phyloP scores from a whole-genome alignment of 2,329 filamentous ascomycete genomes.

The Hypoxylon sp. region DNA sequence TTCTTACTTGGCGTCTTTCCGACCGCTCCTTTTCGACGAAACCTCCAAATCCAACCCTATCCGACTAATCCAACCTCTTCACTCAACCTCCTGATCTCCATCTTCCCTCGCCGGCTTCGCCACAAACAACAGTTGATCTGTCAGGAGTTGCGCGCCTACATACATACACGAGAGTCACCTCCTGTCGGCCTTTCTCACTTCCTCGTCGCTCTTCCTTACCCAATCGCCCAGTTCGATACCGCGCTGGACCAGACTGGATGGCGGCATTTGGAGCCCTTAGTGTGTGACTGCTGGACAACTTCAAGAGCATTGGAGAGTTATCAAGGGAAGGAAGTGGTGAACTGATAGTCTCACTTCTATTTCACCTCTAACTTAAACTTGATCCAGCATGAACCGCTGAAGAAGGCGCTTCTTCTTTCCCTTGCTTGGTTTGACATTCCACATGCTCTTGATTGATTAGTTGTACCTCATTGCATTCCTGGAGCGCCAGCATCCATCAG shows the following conservation, averaged over 20 bases:
- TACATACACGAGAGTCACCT: conserved; percentile 18
- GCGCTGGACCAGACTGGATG: conserved; percentile 37
- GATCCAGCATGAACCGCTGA: conserved; percentile 46
- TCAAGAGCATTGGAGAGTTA: conserved; percentile 8
- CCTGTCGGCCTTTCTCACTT: conserved; percentile 20
- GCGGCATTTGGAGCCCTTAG: conserved; percentile 27
- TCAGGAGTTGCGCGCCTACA: conserved; percentile 40
- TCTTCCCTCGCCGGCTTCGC: conserved; percentile 35
- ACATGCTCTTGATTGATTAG: conserved; percentile 49
- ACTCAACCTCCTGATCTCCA: conserved; percentile 36
- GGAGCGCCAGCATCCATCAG: conserved; percentile 38
- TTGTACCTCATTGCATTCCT: conserved; percentile 50
- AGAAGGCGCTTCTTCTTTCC: conserved; percentile 47
- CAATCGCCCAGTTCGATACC: conserved; percentile 33
- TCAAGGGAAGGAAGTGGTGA: conserved; percentile 41
- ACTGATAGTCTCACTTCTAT: conserved; percentile 38
- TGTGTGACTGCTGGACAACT: conserved; percentile 30
- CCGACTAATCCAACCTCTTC: conserved; percentile 38
- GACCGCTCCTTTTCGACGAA: conserved; percentile 44
- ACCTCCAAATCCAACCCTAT: conserved; percentile 25
- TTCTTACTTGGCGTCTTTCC: conserved; percentile 33
- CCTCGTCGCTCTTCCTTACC: conserved; percentile 25
- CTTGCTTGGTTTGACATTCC: conserved; percentile 53
- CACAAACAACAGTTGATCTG: conserved; percentile 46
- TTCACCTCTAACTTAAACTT: conserved; percentile 35